phyloP scores from a whole-genome alignment of 805 yeast species.

The Blastobotrys mokoenaii region DNA sequence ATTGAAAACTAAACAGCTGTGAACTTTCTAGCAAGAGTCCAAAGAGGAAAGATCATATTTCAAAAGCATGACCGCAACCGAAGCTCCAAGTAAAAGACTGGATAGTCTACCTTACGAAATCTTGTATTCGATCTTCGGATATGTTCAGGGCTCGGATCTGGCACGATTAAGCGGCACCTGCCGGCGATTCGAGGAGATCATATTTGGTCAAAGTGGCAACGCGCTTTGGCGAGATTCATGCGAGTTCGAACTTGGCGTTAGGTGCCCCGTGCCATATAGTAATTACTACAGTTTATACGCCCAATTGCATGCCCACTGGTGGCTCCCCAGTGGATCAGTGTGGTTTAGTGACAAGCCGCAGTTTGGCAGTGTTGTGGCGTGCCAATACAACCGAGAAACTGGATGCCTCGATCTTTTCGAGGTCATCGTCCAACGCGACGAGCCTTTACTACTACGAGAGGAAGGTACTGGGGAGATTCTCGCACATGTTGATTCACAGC shows the following conservation, averaged over 20 bases:
- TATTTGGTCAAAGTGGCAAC: conserved; percentile 9
- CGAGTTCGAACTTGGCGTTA: conserved; percentile 6
- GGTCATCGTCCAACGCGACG: conserved; percentile 7
- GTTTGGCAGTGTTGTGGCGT: conserved; percentile 20
- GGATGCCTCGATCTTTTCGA: conserved; percentile 18
- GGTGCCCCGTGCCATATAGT: conserved; percentile 13
- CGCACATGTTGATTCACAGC: no score
- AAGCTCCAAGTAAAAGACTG: neutral
- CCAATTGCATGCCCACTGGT: conserved; percentile 14
- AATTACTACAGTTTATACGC: conserved; percentile 11
- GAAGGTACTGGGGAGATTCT: no score
- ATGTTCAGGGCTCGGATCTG: conserved; percentile 13
- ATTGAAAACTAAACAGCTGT: no score
- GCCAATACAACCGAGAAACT: conserved; percentile 13
- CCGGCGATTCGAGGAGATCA: conserved; percentile 6
- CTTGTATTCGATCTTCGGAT: conserved; percentile 7
- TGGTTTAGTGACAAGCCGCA: conserved; percentile 23
- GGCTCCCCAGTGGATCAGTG: conserved; percentile 19
- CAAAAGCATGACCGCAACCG: no score
- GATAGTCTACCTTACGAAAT: conserved; percentile 17
- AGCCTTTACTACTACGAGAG: no score
- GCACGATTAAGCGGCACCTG: conserved; percentile 14
- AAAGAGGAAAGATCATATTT: no score
- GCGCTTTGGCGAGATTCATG: conserved; percentile 17
- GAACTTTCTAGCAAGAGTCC: no score